Conservation (phyloP, 2,329 filamentous ascomycete genomes). For the Bipolaris sorokiniana region DNA sequence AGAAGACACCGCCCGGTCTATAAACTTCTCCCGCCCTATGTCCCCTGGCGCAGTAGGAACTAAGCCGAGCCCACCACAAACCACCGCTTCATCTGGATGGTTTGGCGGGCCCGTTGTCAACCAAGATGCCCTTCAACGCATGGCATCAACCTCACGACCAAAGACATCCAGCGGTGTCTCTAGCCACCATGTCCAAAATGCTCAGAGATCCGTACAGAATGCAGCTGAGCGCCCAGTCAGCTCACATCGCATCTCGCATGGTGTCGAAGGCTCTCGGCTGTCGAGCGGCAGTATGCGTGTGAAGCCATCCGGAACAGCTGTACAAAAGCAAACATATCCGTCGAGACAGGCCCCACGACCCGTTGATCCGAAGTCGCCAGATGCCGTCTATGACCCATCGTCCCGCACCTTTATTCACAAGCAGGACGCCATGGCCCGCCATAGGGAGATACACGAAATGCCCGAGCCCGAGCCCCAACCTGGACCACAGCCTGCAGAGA, state of each 20-base stretch:
- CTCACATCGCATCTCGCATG: conserved; percentile 46
- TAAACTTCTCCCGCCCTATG: conserved; percentile 64
- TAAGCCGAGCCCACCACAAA: conserved; percentile 18
- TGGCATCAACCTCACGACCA: conserved; percentile 34
- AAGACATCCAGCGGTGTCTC: conserved; percentile 34
- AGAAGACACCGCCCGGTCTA: conserved; percentile 52
- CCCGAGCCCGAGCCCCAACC: conserved; percentile 31
- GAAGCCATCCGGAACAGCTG: conserved; percentile 57
- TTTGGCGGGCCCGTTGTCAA: conserved; percentile 48
- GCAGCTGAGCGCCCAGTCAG: conserved; percentile 51
- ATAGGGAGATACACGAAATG: conserved; percentile 39
- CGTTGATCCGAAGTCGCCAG: conserved; percentile 47
- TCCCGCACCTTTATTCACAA: conserved; percentile 48
- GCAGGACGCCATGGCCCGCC: conserved; percentile 44
- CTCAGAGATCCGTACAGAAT: conserved; percentile 45
- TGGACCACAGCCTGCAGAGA: conserved; percentile 28
- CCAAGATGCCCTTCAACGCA: conserved; percentile 37
- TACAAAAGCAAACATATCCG: conserved; percentile 38
- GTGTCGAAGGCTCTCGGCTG: conserved; percentile 50
- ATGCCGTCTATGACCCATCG: conserved; percentile 47
- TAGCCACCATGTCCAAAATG: conserved; percentile 26
- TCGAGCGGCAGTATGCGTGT: conserved; percentile 60
- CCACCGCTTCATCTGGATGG: conserved; percentile 43
- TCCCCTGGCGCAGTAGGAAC: conserved; percentile 42
- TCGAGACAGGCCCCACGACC: conserved; percentile 26